A percentile compares a stretch with the other conserved stretches of the same genome.
These are phyloP conservation scores for Triticum timopheevii DNA, from an alignment of 176 grass and related monocot species.

Conservation along the genomic window DNA sequence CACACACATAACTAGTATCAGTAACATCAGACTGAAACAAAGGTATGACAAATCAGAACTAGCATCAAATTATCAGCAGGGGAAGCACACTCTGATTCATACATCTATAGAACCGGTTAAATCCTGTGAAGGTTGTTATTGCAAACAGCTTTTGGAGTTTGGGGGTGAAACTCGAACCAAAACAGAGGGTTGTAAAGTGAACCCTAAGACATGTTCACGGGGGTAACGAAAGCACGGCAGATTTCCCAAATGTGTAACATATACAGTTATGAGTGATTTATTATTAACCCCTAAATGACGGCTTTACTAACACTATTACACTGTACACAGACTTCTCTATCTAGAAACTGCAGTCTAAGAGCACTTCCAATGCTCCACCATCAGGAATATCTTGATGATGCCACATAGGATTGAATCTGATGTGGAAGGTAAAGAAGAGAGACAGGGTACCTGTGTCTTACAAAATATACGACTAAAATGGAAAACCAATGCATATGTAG, in stretches of 20 bases:
- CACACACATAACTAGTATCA: background rate
- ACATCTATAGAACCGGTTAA: background rate
- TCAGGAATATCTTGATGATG: background rate
- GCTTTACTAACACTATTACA: background rate
- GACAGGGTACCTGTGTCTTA: too few species aligned
- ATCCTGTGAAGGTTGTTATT: too few species aligned
- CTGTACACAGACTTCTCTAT: background rate
- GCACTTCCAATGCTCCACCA: background rate
- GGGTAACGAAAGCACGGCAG: background rate
- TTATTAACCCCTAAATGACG: background rate
- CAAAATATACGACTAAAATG: background rate
- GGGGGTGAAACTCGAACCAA: too few species aligned
- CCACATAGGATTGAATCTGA: background rate
- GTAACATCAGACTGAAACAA: slow-evolving; percentile 1
- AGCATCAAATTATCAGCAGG: background rate
- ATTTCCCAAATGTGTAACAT: background rate
- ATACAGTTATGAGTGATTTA: background rate
- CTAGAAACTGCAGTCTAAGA: background rate
- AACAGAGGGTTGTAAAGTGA: too few species aligned
- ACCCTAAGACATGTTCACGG: too few species aligned
- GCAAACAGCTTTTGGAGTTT: too few species aligned
- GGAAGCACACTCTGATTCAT: background rate
- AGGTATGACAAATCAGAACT: background rate
- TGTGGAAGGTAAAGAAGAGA: too few species aligned
- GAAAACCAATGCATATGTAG: background rate